Evolutionary conservation across 176 grass and related monocot genomes (phyloP).

Genomic region (Coix lacrymajobi): DNA sequence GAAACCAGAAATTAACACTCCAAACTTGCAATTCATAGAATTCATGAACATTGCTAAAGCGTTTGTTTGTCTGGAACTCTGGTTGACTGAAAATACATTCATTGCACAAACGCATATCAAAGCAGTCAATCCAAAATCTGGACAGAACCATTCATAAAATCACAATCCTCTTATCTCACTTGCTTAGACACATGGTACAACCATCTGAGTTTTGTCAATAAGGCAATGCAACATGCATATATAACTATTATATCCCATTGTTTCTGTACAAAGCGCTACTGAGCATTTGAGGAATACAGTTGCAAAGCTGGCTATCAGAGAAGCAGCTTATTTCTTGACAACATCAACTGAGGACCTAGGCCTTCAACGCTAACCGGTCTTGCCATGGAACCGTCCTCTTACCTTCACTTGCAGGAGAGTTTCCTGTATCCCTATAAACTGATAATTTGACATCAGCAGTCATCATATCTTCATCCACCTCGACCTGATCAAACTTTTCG

Average conservation of each 20-base stretch:
- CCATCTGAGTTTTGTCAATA: neutral
- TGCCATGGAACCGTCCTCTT: slow-evolving; percentile 70
- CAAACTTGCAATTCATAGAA: neutral
- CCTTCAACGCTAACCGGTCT: slow-evolving; percentile 56
- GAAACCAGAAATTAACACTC: neutral
- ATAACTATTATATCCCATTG: slow-evolving; percentile 9
- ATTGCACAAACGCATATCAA: neutral
- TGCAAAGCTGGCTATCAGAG: neutral
- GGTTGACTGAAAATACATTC: neutral
- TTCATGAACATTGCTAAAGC: neutral
- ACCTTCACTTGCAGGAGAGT: slow-evolving; percentile 38
- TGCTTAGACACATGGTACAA: neutral
- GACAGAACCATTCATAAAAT: neutral
- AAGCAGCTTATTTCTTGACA: neutral
- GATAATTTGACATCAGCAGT: slow-evolving; percentile 20
- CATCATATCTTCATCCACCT: slow-evolving; percentile 34
- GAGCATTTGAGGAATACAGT: neutral
- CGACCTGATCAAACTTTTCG: neutral
- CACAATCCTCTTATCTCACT: neutral
- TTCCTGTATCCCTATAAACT: slow-evolving; percentile 50
- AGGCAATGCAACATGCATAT: slow-evolving; percentile 4
- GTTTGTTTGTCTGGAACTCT: neutral
- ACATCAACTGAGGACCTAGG: slow-evolving; percentile 20
- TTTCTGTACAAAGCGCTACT: slow-evolving; percentile 34
- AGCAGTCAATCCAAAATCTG: neutral